Conservation (phyloP, 345 rosid genomes). For the Populus tremula region DNA sequence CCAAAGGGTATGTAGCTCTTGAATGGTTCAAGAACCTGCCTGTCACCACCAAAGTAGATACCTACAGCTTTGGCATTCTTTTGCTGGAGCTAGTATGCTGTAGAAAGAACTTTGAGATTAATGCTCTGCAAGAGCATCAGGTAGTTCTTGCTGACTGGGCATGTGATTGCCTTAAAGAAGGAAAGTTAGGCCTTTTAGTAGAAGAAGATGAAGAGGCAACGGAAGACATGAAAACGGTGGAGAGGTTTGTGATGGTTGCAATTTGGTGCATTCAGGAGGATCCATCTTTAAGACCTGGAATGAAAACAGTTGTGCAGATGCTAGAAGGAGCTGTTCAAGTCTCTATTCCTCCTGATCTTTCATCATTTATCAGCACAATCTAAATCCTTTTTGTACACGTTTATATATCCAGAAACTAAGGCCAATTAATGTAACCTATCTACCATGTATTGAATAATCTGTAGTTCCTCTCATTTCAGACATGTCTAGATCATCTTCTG, state of each 20-base stretch:
- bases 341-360: slow-evolving; percentile 21
- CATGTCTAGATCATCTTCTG: too few relatives aligned
- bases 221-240: slow-evolving; percentile 9
- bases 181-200: slow-evolving; percentile 1
- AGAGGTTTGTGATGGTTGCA: slow-evolving; percentile 13
- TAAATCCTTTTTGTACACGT: too few relatives aligned
- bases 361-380: slow-evolving; percentile 13
- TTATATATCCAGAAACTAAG: too few relatives aligned
- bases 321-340: slow-evolving; percentile 27
- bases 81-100: slow-evolving; percentile 10
- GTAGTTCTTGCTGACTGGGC: slow-evolving; percentile 8
- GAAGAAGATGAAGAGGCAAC: slow-evolving; percentile 23
- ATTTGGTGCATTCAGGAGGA: slow-evolving; percentile 18
- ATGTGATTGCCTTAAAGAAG: slow-evolving; percentile 20
- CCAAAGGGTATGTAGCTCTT: slow-evolving; percentile 42
- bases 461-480: too few relatives aligned
- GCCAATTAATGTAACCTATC: too few relatives aligned
- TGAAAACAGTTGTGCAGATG: slow-evolving; percentile 19
- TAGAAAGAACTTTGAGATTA: neutral
- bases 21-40: slow-evolving; percentile 47
- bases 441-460: too few relatives aligned
- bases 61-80: slow-evolving; percentile 33
- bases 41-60: slow-evolving; percentile 40
- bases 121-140: neutral
- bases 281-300: neutral